Conservation (phyloP, 495 filamentous ascomycete genomes). For the Cercophora sp. region DNA sequence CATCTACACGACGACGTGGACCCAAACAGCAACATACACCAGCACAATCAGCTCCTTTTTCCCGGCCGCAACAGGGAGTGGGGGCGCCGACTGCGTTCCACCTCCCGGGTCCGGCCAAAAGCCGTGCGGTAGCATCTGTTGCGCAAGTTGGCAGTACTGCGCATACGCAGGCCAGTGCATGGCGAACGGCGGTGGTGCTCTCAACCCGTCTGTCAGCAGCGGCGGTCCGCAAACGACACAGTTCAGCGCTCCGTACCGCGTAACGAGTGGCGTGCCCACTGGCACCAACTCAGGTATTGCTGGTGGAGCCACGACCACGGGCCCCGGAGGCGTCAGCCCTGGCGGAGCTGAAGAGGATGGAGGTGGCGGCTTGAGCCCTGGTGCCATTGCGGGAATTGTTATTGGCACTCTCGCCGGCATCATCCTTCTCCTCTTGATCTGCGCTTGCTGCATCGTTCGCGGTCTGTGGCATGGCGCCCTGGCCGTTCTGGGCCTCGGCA, state of each 20-base stretch:
- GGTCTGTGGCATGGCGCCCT: conserved; percentile 60
- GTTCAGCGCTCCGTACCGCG: conserved; percentile 60
- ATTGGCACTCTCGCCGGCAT: conserved; percentile 79
- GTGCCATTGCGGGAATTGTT: conserved; percentile 93
- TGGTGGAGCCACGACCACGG: conserved; percentile 43
- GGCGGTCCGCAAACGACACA: conserved; percentile 35
- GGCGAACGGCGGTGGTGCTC: conserved; percentile 25
- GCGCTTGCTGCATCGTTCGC: conserved; percentile 68
- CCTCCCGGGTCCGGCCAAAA: conserved; percentile 52
- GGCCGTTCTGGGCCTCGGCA: conserved; percentile 61
- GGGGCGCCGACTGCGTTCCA: conserved; percentile 52
- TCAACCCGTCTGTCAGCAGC: conserved; percentile 39
- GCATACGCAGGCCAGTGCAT: conserved; percentile 44
- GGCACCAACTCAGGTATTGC: conserved; percentile 24
- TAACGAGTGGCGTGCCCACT: conserved; percentile 54
- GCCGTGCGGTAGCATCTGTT: conserved; percentile 72
- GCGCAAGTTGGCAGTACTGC: conserved; percentile 68
- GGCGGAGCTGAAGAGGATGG: conserved; percentile 24
- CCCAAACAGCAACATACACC: conserved; percentile 61
- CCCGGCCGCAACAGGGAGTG: conserved; percentile 36
- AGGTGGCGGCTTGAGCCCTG: conserved; percentile 60
- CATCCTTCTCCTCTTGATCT: conserved; percentile 65
- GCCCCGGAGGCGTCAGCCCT: conserved; percentile 29
- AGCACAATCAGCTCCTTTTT: conserved; percentile 55
- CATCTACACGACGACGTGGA: conserved; percentile 74